phyloP scores from a whole-genome alignment of 306 rosid genomes.

The Citrullus mucosospermus region DNA sequence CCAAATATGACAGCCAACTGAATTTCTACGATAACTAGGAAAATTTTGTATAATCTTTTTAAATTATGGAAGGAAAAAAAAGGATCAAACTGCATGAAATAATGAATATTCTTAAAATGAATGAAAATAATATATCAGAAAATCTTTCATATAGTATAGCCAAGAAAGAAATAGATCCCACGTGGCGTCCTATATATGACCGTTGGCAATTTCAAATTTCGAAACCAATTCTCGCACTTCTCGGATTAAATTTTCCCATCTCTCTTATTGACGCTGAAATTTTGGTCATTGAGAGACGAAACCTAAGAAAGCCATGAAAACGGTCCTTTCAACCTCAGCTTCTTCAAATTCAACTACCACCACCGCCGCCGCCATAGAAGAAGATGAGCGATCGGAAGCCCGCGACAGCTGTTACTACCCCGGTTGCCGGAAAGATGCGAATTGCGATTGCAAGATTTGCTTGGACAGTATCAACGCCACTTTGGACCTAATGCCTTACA shows the following conservation, averaged over 20 bases:
- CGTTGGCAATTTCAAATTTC: slow-evolving; percentile 58
- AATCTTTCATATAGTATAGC: background rate
- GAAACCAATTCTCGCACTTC: background rate
- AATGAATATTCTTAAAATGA: background rate
- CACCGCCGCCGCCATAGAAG: slow-evolving; percentile 13
- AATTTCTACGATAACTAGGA: background rate
- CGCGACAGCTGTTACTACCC: slow-evolving; percentile 70
- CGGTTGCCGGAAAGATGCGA: slow-evolving; percentile 65
- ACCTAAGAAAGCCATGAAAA: slow-evolving; percentile 23
- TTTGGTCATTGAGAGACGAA: background rate
- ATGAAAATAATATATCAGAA: background rate
- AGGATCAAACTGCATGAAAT: background rate
- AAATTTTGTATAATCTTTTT: background rate
- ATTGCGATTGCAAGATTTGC: slow-evolving; percentile 64
- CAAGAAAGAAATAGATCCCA: background rate
- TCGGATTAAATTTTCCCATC: background rate
- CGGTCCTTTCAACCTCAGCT: background rate
- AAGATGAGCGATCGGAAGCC: slow-evolving; percentile 23
- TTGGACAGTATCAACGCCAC: slow-evolving; percentile 79
- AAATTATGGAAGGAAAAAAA: background rate
- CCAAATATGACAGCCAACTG: background rate
- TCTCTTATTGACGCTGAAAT: background rate
- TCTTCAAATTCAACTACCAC: slow-evolving; percentile 26
- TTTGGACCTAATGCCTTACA: slow-evolving; percentile 62
- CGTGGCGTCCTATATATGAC: slow-evolving; percentile 17